phyloP scores from a whole-genome alignment of 1,139 yeast species.

The Magnusiomyces sp. region DNA sequence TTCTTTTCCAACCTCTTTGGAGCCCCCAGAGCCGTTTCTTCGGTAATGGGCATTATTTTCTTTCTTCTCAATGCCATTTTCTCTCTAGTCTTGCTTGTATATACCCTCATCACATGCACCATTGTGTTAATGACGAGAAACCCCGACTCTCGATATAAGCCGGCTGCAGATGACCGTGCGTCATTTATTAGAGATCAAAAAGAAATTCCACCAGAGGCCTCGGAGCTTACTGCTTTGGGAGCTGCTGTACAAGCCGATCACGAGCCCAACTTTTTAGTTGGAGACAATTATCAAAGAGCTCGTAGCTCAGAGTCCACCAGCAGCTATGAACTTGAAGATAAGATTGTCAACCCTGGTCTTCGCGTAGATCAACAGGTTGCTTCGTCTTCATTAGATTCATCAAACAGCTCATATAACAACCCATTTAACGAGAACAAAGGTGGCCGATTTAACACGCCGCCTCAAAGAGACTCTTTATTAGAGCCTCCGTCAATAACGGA shows the following conservation, averaged over 20 bases:
- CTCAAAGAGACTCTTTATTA: too few relatives aligned
- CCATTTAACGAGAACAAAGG: too few relatives aligned
- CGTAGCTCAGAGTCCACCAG: too few relatives aligned
- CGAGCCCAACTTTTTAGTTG: slow-evolving; percentile 14
- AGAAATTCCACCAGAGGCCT: slow-evolving; percentile 39
- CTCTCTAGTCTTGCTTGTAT: slow-evolving; percentile 71
- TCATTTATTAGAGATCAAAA: slow-evolving; percentile 59
- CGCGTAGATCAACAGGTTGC: too few relatives aligned
- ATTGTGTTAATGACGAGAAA: slow-evolving; percentile 76
- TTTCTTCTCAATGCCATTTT: slow-evolving; percentile 84
- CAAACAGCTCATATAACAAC: too few relatives aligned
- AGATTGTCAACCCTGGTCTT: too few relatives aligned
- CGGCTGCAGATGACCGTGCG: slow-evolving; percentile 91
- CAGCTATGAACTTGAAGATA: too few relatives aligned
- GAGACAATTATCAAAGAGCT: too few relatives aligned
- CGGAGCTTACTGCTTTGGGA: slow-evolving; percentile 78
- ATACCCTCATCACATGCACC: slow-evolving; percentile 72
- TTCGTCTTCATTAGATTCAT: too few relatives aligned
- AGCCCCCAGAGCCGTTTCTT: slow-evolving; percentile 81
- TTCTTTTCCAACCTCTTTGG: slow-evolving; percentile 81
- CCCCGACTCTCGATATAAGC: slow-evolving; percentile 91
- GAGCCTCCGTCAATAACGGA: too few relatives aligned
- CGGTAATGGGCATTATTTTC: slow-evolving; percentile 86
- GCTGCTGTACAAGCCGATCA: slow-evolving; percentile 67
- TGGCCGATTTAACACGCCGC: too few relatives aligned